Evolutionary conservation across 2,329 filamentous ascomycete species (phyloP).

Genomic region (Aspergillus fijiensis): DNA sequence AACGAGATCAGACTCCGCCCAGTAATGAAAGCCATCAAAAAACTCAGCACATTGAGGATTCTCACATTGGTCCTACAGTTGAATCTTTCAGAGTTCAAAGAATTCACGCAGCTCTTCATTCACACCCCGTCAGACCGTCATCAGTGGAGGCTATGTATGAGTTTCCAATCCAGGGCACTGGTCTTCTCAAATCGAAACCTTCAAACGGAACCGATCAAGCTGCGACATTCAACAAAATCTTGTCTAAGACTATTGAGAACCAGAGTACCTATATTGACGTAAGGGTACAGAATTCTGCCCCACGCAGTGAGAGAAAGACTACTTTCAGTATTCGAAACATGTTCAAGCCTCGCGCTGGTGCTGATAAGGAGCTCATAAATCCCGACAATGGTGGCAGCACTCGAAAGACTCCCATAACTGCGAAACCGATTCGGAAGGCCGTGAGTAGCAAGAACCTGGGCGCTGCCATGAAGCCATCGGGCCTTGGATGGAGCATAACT

Average conservation of each 20-base stretch:
- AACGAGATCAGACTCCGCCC: too few species aligned
- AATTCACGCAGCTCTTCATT: neutral
- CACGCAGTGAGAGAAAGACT: constrained; percentile 15
- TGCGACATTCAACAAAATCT: constrained; percentile 12
- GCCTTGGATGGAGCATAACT: too few species aligned
- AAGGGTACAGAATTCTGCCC: constrained; percentile 10
- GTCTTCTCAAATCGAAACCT: neutral
- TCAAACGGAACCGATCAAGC: neutral
- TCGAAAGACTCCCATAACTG: neutral
- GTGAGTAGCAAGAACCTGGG: neutral
- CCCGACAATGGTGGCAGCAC: neutral
- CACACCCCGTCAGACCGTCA: constrained; percentile 15
- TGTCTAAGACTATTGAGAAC: neutral
- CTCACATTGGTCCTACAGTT: neutral
- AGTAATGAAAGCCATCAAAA: too few species aligned
- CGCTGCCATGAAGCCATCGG: too few species aligned
- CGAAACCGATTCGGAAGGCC: neutral
- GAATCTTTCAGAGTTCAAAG: constrained; percentile 4
- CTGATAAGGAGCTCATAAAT: constrained; percentile 7
- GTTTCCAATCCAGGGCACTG: constrained; percentile 1
- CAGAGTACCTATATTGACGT: neutral
- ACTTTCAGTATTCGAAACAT: constrained; percentile 23
- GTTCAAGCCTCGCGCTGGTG: constrained; percentile 14
- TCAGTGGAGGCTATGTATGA: constrained; percentile 16
- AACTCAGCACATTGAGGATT: neutral